These are phyloP conservation scores for Lyophyllum decastes DNA, from an alignment of 768 basidiomycete species.

Conservation along the genomic window DNA sequence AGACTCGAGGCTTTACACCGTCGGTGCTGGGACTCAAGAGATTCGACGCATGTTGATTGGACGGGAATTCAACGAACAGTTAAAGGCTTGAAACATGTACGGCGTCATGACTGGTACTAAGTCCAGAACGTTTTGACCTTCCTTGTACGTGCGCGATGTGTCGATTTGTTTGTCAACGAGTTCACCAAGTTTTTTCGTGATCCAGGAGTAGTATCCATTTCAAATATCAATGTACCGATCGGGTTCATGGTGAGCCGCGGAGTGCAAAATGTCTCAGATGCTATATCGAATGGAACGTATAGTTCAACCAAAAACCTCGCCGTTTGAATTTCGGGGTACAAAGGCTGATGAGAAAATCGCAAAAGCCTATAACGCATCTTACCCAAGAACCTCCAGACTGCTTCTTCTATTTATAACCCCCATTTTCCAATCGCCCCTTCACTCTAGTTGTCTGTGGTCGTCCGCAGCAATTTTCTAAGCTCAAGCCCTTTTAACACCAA, in stretches of 20 bases:
- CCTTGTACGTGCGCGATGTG: conserved; percentile 4
- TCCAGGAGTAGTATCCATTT: conserved; percentile 19
- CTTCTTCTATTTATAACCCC: conserved; percentile 15
- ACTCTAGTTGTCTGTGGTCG: background rate
- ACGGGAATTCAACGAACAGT: conserved; percentile 84
- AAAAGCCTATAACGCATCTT: conserved; percentile 11
- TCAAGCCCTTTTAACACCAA: background rate
- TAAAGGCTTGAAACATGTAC: conserved; percentile 26
- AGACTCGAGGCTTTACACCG: conserved; percentile 87
- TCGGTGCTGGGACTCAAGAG: conserved; percentile 97
- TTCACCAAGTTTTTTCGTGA: conserved; percentile 14
- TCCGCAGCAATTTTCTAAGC: background rate
- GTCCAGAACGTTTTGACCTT: background rate
- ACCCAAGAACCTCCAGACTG: conserved; percentile 3
- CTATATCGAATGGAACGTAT: conserved; percentile 19
- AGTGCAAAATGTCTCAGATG: conserved; percentile 23
- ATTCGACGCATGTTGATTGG: conserved; percentile 94
- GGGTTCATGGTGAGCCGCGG: conserved; percentile 17
- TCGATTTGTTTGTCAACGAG: conserved; percentile 10
- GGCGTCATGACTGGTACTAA: background rate
- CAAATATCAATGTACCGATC: conserved; percentile 13
- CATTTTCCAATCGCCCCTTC: conserved; percentile 10
- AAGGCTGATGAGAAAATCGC: conserved; percentile 18
- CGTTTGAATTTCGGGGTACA: conserved; percentile 24
- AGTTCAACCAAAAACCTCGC: conserved; percentile 16